Evolutionary conservation across 495 filamentous ascomycete genomes (phyloP).

Genomic region (Penicillium daleae): DNA sequence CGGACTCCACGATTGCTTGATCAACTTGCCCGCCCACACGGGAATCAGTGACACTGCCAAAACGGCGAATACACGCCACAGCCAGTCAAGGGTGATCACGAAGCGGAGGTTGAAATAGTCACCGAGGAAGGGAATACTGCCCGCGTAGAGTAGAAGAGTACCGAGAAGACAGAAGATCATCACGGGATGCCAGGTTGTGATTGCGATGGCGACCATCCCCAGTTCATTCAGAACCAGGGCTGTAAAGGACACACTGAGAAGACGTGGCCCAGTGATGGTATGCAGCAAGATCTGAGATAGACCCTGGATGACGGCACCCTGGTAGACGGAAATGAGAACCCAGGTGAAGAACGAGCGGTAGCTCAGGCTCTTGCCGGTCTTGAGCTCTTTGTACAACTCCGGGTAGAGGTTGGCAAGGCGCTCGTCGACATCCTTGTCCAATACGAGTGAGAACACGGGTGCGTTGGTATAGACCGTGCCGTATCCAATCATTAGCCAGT

Average conservation of each 20-base stretch:
- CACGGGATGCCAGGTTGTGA: conserved; percentile 95
- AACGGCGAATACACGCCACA: conserved; percentile 86
- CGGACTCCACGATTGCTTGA: conserved; percentile 81
- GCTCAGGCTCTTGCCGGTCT: conserved; percentile 77
- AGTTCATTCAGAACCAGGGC: conserved; percentile 93
- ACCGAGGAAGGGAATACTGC: conserved; percentile 82
- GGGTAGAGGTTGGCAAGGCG: conserved; percentile 92
- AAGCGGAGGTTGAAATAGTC: conserved; percentile 88
- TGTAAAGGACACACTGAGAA: conserved; percentile 92
- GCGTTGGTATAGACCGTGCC: conserved; percentile 94
- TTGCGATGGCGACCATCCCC: conserved; percentile 92
- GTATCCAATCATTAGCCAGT: conserved; percentile 98
- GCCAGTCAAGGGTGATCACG: conserved; percentile 76
- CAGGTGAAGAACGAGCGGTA: conserved; percentile 96
- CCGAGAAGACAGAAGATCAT: conserved; percentile 87
- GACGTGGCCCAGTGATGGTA: conserved; percentile 64
- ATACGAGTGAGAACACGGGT: conserved; percentile 93
- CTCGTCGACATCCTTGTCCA: conserved; percentile 95
- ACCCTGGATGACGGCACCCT: conserved; percentile 92
- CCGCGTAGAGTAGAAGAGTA: conserved; percentile 78
- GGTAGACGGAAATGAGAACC: conserved; percentile 94
- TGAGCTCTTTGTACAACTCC: conserved; percentile 96
- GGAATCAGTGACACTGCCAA: conserved; percentile 78
- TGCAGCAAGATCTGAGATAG: conserved; percentile 85
- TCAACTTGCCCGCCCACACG: conserved; percentile 82